phyloP scores from a whole-genome alignment of 139 green algal genomes.

The Mesotaenium endlicherianum region DNA sequence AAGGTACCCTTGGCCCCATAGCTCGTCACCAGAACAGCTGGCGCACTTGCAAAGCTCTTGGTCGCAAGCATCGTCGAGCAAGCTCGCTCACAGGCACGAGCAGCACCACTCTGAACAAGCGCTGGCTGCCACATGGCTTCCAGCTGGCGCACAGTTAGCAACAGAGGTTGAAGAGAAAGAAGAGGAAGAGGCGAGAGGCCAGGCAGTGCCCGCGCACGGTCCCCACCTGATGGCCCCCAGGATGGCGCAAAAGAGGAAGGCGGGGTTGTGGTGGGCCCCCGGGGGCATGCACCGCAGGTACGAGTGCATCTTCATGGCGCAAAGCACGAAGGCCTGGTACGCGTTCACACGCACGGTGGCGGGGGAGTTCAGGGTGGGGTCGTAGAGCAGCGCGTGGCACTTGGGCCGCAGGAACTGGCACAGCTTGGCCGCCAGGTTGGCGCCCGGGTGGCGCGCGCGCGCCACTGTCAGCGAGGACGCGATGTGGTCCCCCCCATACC shows the following conservation, averaged over 20 bases:
- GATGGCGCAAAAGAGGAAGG: neutral
- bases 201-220: neutral
- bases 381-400: constrained; percentile 79
- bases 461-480: constrained; percentile 63
- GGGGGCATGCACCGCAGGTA: neutral
- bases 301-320: constrained; percentile 49
- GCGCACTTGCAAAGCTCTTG: neutral
- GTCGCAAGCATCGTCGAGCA: neutral
- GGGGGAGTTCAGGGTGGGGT: constrained; percentile 72
- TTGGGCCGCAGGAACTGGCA: constrained; percentile 83
- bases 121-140: too few relatives aligned
- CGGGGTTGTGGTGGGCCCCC: neutral
- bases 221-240: neutral
- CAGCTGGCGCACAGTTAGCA: neutral
- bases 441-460: constrained; percentile 54
- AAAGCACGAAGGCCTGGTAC: constrained; percentile 49
- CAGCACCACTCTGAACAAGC: too few relatives aligned
- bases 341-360: constrained; percentile 79
- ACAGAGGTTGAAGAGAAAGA: neutral
- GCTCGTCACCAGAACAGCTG: neutral
- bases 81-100: too few relatives aligned
- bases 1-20: too few relatives aligned
- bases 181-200: neutral
- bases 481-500: constrained; percentile 55
- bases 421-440: constrained; percentile 60